Evolutionary conservation across 805 yeast species (phyloP).

Genomic region (Sugiyamaella lignohabitans): DNA sequence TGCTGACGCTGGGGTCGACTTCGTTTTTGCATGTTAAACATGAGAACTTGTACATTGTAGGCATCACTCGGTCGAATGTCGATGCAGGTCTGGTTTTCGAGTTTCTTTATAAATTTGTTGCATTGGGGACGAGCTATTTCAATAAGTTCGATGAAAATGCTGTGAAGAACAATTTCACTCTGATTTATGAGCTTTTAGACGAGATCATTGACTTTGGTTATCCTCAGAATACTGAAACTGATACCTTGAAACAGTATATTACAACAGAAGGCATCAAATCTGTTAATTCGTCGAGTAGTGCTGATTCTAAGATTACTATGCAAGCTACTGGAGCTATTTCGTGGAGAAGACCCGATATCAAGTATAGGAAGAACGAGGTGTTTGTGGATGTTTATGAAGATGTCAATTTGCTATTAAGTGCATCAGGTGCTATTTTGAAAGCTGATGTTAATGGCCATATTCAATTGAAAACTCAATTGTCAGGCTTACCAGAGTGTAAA

Average conservation of each 20-base stretch:
- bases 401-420: slow-evolving; percentile 60
- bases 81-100: slow-evolving; percentile 79
- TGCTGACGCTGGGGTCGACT: slow-evolving; percentile 85
- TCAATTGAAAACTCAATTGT: slow-evolving; percentile 59
- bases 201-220: slow-evolving; percentile 73
- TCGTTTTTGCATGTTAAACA: slow-evolving; percentile 73
- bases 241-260: slow-evolving; percentile 35
- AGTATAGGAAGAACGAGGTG: slow-evolving; percentile 76
- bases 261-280: slow-evolving; percentile 28
- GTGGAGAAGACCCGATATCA: slow-evolving; percentile 67
- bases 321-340: slow-evolving; percentile 42
- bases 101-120: slow-evolving; percentile 58
- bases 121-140: slow-evolving; percentile 43
- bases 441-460: slow-evolving; percentile 74
- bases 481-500: slow-evolving; percentile 79
- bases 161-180: slow-evolving; percentile 58
- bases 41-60: slow-evolving; percentile 68
- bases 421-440: slow-evolving; percentile 51
- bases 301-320: slow-evolving; percentile 27
- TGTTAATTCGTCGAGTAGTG: slow-evolving; percentile 10
- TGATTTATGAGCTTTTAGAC: slow-evolving; percentile 71
- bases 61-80: slow-evolving; percentile 81
- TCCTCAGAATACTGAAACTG: slow-evolving; percentile 58
- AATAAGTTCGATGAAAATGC: slow-evolving; percentile 41
- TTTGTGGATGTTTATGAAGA: slow-evolving; percentile 70